A percentile compares a stretch with the other conserved stretches of the same genome.
phyloP scores from a whole-genome alignment of 371 early-diverging fungal genomes.

The Capillidium rhysosporum region DNA sequence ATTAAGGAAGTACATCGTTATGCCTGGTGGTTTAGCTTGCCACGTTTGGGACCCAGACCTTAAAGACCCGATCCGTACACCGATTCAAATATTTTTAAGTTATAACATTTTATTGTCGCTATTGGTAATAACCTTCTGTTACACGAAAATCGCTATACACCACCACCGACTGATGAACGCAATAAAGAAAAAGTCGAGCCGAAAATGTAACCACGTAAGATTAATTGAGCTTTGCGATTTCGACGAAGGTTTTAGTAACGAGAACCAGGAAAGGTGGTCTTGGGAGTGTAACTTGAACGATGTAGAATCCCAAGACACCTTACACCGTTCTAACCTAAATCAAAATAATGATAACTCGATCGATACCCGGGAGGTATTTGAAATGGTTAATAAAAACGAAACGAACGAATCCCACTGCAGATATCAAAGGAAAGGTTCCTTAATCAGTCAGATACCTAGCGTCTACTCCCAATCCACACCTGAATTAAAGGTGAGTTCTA shows the following conservation, averaged over 20 bases:
- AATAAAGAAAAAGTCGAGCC: not conserved
- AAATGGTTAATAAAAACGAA: too few species aligned
- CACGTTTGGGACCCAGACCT: not conserved
- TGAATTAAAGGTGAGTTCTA: not conserved
- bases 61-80: not conserved
- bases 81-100: not conserved
- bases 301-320: too few species aligned
- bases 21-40: not conserved
- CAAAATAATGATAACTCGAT: too few species aligned
- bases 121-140: not conserved
- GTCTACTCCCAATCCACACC: too few species aligned
- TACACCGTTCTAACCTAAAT: too few species aligned
- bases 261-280: too few species aligned
- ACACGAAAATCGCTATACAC: not conserved
- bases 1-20: not conserved
- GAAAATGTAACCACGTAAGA: not conserved
- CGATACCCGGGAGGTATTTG: too few species aligned
- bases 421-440: too few species aligned
- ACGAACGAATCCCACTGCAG: too few species aligned
- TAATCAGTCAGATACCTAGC: too few species aligned
- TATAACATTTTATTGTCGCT: not conserved
- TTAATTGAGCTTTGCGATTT: not conserved
- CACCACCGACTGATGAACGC: not conserved
- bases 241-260: not conserved
- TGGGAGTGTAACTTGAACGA: too few species aligned